Base-by-base conservation (phyloP, 2,329 filamentous ascomycete genomes). In the Botrytis galanthina region DNA sequence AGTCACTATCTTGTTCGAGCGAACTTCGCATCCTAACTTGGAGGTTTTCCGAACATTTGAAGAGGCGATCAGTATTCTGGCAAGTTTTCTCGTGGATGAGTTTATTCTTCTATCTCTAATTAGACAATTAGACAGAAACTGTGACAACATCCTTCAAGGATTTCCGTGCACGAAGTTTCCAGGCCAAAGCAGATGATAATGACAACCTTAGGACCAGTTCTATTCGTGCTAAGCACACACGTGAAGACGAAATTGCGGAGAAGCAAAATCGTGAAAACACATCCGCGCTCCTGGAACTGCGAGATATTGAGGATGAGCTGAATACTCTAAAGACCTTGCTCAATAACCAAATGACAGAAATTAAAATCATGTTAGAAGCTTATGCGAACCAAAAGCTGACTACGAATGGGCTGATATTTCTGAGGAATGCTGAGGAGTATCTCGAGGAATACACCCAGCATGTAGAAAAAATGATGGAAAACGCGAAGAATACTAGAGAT, bases 261-360 rank as follows among this genome's bases (percentile, higher is more conserved):
- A 71, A 64, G 10, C 74, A 75, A 44, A 75, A 73, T 46, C 48
- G 70, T n/a, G 74, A 75, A 10, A 75, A 74, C 14, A 75, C 62
- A n/a, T 74, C 70, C 29, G 66, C 73, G 20, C 51, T 74, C 1
- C 37, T 75, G n/a, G 74, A 74, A 26, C 61, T 74, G 1, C 32
- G 73, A n/a, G 73, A 73, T 46, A 69, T 74, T 29, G 74, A 74
- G 26, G 73, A 75, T 68, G 73, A 75, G 29, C 39, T 75, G 20
- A 72, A 73, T 16, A 75, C 66, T n/a, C 29, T 73, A 10, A 62
- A 70, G 61, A 61, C 20, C 0, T 59, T 74, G 10, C 73, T 75
- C 16, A 64, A 18, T 1, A 63, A 12, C 16, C 66, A 75, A 29
- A 71, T 35, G 46, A 48, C 12, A n/a, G 60, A 51, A 16, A 69